Base-by-base conservation (phyloP, 2,329 filamentous ascomycete genomes). In the Aspergillus jensenii region DNA sequence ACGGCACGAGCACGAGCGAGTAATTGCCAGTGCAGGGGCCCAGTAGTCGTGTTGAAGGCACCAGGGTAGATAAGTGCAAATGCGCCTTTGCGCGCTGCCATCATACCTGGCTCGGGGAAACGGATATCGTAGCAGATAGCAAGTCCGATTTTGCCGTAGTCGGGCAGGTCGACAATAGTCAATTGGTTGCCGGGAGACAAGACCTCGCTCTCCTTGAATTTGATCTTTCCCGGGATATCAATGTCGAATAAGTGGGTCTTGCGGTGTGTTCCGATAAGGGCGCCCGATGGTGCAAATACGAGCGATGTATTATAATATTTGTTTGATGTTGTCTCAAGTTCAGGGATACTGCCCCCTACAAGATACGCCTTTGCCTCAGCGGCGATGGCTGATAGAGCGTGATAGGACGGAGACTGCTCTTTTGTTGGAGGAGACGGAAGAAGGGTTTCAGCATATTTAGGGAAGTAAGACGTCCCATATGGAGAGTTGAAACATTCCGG, bases 401-500 rank as follows among this genome's bases (percentile, higher is more conserved):
- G 89, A 82, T 88, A 98, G 55, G 90, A 92, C 0, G 93, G 93
- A 4, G 90, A 89, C 68, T 89, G 85, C 46, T 85, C 83, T 60
- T 79, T 73, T 3, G 87, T 79, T 0, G 92, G 91, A 27, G 91
- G 90, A 3, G 87, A 88, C 1, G 91, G 91, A 1, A 85, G 81
- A n/a, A 98, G 87, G 1, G 86, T 88, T 77, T 99, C 95, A 65
- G 95, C 93, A 75, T 98, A 98, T 60, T 87, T 85, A 54, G 93
- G 89, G 78, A 99, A 99, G 81, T 88, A 93, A 70, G 91, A 83
- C 65, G 87, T 92, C 65, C 95, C 95, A 77, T 99, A 99, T 8
- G 95, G 95, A 43, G 90, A 96, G 81, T 99, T 99, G 86, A 99
- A 99, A 82, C 95, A 99, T 80, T 99, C 95, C 37, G 95, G 95